Base-by-base conservation (phyloP, 371 early-diverging fungal species). In the Lichtheimia ramosa region DNA sequence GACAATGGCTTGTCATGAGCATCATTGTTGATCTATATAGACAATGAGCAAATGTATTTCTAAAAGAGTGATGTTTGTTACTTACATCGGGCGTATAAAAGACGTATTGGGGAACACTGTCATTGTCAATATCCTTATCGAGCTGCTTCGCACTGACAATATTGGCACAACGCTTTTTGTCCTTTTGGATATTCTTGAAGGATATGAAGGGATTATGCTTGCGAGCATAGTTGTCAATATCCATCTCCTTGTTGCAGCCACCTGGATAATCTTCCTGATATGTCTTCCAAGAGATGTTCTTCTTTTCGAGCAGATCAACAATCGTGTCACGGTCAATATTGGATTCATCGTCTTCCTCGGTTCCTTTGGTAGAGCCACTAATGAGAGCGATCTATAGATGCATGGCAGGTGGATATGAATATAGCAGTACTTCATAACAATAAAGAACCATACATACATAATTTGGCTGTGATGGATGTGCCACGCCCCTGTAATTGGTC, bases 181-280 rank as follows among this genome's bases (percentile, higher is more conserved):
- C 71, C 16, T 48, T 68, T 50, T 68, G 66, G 61, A 83, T 83
- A 25, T 70, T 76, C 41, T 64, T 74, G 60, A 82, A 82, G 4
- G 81, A 77, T 10, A 86, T 85, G 62, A 87, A 83, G 21, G 89
- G 86, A 59, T 80, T 83, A 62, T 86, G 85, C 49, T 82, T 87
- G 48, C 86, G 72, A 40, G 57, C 68, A 62, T 86, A 83, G 12
- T 53, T 49, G 3, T 53, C 65, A 41, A 61, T 69, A 4, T 60
- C 58, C 63, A 69, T 68, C 16, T 62, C 52, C 40, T 63, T 70
- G 54, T 70, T 59, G 59, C 83, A 61, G 57, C 57, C 58, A 7
- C 84, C 83, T 12, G 86, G 82, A 56, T 79, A 84, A 23, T 81
- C 70, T 66, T 90, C 87, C 61, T 82, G 78, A 61, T 89, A 90